Percentiles rank a stretch among this genome's conserved stretches.
phyloP scores from a whole-genome alignment of 169 alveolate species.

The Amoebophrya sp. region DNA sequence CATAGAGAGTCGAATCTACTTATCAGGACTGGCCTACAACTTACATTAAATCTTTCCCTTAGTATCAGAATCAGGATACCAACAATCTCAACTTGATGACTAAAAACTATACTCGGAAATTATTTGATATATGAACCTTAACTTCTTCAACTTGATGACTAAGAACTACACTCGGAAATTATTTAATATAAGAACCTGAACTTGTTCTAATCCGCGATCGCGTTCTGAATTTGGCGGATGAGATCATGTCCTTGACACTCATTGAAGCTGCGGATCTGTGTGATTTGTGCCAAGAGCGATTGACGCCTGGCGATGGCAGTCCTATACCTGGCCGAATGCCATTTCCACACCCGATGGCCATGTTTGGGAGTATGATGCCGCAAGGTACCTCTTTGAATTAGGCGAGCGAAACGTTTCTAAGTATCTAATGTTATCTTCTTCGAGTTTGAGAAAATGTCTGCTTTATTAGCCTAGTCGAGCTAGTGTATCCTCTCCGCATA shows the following conservation, averaged over 20 bases:
- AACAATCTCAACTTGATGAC: no score
- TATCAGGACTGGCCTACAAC: no score
- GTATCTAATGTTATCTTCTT: no score
- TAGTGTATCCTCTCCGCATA: no score
- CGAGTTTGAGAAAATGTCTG: no score
- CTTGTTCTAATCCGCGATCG: slow-evolving; percentile 43
- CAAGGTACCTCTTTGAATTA: no score
- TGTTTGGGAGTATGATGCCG: neutral
- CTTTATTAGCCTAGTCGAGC: no score
- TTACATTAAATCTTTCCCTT: no score
- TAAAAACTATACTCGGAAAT: no score
- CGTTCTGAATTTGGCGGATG: slow-evolving; percentile 69
- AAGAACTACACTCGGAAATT: slow-evolving; percentile 6
- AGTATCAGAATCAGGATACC: no score
- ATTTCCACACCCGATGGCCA: neutral
- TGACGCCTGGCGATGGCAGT: slow-evolving; percentile 46
- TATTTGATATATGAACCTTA: slow-evolving; percentile 34
- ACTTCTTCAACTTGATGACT: slow-evolving; percentile 37
- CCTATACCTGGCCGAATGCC: neutral
- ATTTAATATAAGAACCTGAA: neutral
- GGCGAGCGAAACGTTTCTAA: no score
- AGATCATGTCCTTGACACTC: slow-evolving; percentile 64
- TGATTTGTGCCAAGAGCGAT: slow-evolving; percentile 67
- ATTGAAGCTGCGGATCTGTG: slow-evolving; percentile 77
- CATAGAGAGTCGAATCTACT: no score